These are phyloP conservation scores for Phlyctochytrium planicorne DNA, from an alignment of 192 early-diverging fungal species.

Conservation along the genomic window DNA sequence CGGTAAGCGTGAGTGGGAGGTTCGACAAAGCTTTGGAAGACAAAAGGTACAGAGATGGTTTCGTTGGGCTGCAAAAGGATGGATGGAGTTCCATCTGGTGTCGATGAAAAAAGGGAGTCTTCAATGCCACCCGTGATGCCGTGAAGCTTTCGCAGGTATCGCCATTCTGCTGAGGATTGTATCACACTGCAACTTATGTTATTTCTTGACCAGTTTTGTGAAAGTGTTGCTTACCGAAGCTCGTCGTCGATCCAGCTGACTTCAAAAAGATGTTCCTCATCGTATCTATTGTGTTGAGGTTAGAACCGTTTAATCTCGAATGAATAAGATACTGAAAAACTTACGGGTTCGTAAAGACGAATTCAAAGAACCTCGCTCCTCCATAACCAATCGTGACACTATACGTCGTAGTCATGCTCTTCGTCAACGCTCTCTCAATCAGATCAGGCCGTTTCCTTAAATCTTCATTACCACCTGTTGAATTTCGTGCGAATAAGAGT, in stretches of 20 bases:
- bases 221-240: conserved; percentile 24
- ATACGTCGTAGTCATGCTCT: conserved; percentile 35
- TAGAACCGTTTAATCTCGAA: too few species aligned
- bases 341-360: conserved; percentile 41
- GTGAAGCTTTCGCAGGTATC: conserved; percentile 33
- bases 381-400: conserved; percentile 41
- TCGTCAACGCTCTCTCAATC: conserved; percentile 25
- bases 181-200: too few species aligned
- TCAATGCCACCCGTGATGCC: conserved; percentile 26
- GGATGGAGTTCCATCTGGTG: conserved; percentile 17
- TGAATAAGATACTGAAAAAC: background rate
- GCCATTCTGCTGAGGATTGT: conserved; percentile 30
- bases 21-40: conserved; percentile 46
- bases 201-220: background rate
- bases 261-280: conserved; percentile 35
- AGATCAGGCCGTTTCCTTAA: conserved; percentile 20
- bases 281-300: conserved; percentile 15
- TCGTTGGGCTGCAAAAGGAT: conserved; percentile 36
- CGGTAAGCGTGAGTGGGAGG: too few species aligned
- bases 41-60: conserved; percentile 43
- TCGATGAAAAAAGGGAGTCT: conserved; percentile 25
- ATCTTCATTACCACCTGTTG: conserved; percentile 9
- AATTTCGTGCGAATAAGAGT: background rate
- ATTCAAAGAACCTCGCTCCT: conserved; percentile 45
- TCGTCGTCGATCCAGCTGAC: conserved; percentile 47